Percentiles rank a stretch among this genome's conserved stretches.
These are phyloP conservation scores for Debaryomyces hansenii DNA, from an alignment of 805 yeast species.

Conservation along the genomic window DNA sequence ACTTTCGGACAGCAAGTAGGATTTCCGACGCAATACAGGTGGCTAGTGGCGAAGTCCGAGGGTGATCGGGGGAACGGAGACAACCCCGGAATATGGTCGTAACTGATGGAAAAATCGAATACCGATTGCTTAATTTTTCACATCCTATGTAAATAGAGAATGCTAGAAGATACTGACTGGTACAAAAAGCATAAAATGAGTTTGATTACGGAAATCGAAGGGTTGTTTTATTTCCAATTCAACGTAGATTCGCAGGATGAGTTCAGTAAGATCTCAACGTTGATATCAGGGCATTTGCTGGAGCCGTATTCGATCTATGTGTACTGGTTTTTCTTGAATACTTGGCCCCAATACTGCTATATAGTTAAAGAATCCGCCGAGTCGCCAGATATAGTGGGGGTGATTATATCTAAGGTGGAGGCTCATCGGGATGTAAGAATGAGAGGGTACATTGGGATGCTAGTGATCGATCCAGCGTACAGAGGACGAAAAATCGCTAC, in stretches of 20 bases:
- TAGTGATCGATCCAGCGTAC: slow-evolving; percentile 72
- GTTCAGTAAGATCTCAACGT: slow-evolving; percentile 48
- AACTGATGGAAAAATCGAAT: too few relatives aligned
- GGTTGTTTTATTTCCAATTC: slow-evolving; percentile 21
- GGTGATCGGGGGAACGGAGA: background rate
- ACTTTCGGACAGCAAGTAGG: background rate
- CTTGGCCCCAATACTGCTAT: slow-evolving; percentile 86
- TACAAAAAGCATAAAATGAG: background rate
- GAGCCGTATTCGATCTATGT: slow-evolving; percentile 96
- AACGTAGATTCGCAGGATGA: slow-evolving; percentile 32
- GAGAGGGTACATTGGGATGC: slow-evolving; percentile 96
- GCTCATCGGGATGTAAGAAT: slow-evolving; percentile 68
- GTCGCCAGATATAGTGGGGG: slow-evolving; percentile 59
- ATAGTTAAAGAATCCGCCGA: slow-evolving; percentile 48
- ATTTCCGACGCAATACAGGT: background rate
- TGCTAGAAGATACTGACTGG: too few relatives aligned
- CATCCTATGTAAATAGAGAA: too few relatives aligned
- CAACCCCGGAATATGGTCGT: background rate
- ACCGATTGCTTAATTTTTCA: too few relatives aligned
- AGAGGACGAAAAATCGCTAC: slow-evolving; percentile 86
- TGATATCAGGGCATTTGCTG: slow-evolving; percentile 73
- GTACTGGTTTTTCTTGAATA: slow-evolving; percentile 82
- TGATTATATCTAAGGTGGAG: slow-evolving; percentile 79
- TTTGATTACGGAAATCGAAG: slow-evolving; percentile 5
- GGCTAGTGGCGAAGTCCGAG: background rate